Conservation (phyloP, 495 filamentous ascomycete genomes). For the Articulospora tetracladia region DNA sequence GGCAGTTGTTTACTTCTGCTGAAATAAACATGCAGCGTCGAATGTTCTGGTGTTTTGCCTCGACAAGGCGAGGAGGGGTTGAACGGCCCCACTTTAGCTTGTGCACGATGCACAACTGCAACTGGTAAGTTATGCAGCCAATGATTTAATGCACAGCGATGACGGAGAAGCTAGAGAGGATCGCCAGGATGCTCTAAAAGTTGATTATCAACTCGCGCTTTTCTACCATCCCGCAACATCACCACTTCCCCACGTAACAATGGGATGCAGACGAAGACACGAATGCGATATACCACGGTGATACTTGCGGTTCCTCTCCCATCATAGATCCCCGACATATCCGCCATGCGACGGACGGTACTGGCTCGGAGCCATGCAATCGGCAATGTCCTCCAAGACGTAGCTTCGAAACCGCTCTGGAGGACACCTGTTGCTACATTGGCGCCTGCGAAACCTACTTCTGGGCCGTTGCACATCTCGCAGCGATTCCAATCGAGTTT, state of each 20-base stretch:
- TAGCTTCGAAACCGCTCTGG: conserved; percentile 14
- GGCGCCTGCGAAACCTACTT: neutral
- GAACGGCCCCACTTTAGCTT: conserved; percentile 13
- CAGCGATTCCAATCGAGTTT: conserved; percentile 15
- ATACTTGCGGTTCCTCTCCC: conserved; percentile 18
- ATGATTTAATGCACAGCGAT: conserved; percentile 10
- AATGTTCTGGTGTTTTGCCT: conserved; percentile 19
- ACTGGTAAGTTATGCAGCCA: conserved; percentile 8
- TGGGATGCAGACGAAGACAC: conserved; percentile 11
- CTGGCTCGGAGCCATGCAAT: conserved; percentile 18
- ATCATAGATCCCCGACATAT: neutral
- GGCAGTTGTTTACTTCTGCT: neutral
- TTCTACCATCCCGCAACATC: neutral
- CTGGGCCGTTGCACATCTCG: neutral
- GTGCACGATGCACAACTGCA: neutral
- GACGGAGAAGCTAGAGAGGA: conserved; percentile 14
- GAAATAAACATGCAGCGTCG: conserved; percentile 4
- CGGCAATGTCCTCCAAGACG: conserved; percentile 6
- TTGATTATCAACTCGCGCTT: neutral
- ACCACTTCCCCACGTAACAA: conserved; percentile 10
- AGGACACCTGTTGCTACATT: neutral
- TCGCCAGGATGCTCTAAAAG: conserved; percentile 2
- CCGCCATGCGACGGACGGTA: conserved; percentile 20
- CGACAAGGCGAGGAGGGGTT: conserved; percentile 7
- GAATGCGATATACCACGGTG: conserved; percentile 13